Evolutionary conservation across 768 basidiomycete genomes (phyloP), one percentile per base, ranked within the genome.

Genomic region (Hygrophorus pudorinus): DNA sequence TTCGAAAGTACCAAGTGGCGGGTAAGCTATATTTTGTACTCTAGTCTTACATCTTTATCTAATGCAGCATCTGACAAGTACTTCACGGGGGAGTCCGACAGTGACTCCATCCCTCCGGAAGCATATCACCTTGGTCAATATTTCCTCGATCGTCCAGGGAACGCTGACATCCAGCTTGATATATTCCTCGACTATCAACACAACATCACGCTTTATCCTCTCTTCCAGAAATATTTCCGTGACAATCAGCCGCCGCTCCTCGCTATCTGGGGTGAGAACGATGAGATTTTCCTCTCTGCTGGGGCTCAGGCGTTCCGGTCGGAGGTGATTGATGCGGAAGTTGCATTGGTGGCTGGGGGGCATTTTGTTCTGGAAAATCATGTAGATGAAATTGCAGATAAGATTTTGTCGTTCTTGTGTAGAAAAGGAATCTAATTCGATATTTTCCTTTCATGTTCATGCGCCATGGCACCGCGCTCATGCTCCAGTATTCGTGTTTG

Each of bases 221-320:
- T 53, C 11, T 72, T 68, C 59, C 72, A 74, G 10, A 51, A 61
- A 38, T 75, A 66, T 47, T 60, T 76, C 50, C 54, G 59, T 14
- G 48, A 61, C 30, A 53, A 58, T 48, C 56, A 66, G 42, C 65
- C 68, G 14, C 66, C 68, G 1, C 48, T 72, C 12, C 60, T 75
- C 2, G 72, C 64, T 0, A 57, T 72, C 4, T 75, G 75, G 75
- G 74, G 72, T 6, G 64, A 58, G 48, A 61, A 67, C 47, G 74
- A 76, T 47, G 28, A 43, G 5, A 59, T 68, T 44, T 75, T 75
- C 59, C 46, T 66, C 16, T 60, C 65, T 7, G 47, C 63, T 0
- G 72, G 72, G 2, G 74, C 71, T 0, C 61, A 70, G 48, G 70
- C 70, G 14, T 75, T 56, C 58, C 65, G 63, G 51, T 58, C 47